Conservation (phyloP, 306 rosid species). For the Quillaja saponaria region DNA sequence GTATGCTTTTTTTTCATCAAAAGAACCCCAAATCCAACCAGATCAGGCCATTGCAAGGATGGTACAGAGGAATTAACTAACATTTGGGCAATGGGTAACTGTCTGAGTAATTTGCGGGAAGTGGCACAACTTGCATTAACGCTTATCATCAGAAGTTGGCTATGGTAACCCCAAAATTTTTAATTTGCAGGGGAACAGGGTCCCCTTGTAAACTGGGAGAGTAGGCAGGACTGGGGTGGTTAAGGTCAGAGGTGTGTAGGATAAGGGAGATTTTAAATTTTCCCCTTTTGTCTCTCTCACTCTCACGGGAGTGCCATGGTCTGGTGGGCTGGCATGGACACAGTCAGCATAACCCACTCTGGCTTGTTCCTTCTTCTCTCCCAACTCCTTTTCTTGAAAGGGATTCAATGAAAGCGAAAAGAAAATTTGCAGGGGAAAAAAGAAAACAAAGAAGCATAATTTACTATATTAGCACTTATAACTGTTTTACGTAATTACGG, state of each 20-base stretch:
- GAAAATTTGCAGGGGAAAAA: constrained; percentile 39
- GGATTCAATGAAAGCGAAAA: constrained; percentile 55
- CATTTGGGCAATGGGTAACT: constrained; percentile 51
- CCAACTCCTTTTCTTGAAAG: constrained; percentile 57
- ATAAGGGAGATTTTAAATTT: constrained; percentile 40
- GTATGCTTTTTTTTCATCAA: constrained; percentile 41
- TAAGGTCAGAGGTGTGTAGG: constrained; percentile 50
- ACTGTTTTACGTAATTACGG: constrained; percentile 15
- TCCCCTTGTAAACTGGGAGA: constrained; percentile 56
- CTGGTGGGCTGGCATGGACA: constrained; percentile 80
- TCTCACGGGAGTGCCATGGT: constrained; percentile 91
- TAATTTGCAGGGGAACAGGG: constrained; percentile 42
- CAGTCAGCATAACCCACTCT: constrained; percentile 55
- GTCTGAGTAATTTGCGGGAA: constrained; percentile 56
- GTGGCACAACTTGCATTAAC: constrained; percentile 54
- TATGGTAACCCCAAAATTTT: constrained; percentile 37
- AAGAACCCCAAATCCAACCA: constrained; percentile 50
- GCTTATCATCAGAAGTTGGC: constrained; percentile 43
- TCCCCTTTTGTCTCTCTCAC: constrained; percentile 69
- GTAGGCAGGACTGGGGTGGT: constrained; percentile 38
- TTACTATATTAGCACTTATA: constrained; percentile 19
- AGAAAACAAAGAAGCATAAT: constrained; percentile 5
- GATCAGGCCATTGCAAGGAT: constrained; percentile 55
- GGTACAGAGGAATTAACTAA: constrained; percentile 39
- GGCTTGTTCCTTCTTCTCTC: constrained; percentile 50